Base-by-base conservation (phyloP, 345 rosid species). In the Punica granatum region DNA sequence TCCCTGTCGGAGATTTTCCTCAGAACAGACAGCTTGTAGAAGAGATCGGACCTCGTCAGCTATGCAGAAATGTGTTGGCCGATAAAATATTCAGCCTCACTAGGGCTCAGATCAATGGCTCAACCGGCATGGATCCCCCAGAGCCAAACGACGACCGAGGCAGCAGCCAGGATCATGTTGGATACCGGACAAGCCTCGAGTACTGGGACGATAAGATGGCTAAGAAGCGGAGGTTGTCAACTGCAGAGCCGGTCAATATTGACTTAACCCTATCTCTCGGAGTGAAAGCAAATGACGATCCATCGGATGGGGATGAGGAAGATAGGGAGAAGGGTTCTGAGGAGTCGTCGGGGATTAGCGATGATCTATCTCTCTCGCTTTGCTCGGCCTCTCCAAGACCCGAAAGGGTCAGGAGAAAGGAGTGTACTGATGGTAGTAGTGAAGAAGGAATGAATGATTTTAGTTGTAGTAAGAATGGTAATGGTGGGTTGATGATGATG, bases 221-320 rank as follows among this genome's bases (percentile, higher is more conserved):
- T 26, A 18, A 33, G 26, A 62, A 62, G 65, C n/a, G 43, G 7
- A 62, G 31, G 25, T 2, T 35, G 25, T 35, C 39, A 21, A 12
- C 64, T 4, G n/a, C 41, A 32, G 41, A 7, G 32, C 15, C 28
- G 25, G 26, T 7, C 46, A 65, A 79, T 58, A 73, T 86, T 36
- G 86, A 79, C 68, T 77, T 89, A 61, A 83, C 81, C 67, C 90
- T 90, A 18, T 78, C 88, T 58, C 76, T 85, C 41, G 77, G 70
- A 71, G 35, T 82, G 69, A 63, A 30, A 59, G 69, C 34, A 7
- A 3, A n/a, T 6, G 28, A 21, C 3, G 12, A 23, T 61, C 23
- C 26, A 32, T 34, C 63, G 5, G 21, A 13, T 11, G 39, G 4
- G 74, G 64, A 1, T n/a, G n/a, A n/a, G n/a, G 67, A 78, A 30